These are phyloP conservation scores for Agapanthus africanus DNA, from an alignment of 106 monocot genomes.

Conservation along the genomic window DNA sequence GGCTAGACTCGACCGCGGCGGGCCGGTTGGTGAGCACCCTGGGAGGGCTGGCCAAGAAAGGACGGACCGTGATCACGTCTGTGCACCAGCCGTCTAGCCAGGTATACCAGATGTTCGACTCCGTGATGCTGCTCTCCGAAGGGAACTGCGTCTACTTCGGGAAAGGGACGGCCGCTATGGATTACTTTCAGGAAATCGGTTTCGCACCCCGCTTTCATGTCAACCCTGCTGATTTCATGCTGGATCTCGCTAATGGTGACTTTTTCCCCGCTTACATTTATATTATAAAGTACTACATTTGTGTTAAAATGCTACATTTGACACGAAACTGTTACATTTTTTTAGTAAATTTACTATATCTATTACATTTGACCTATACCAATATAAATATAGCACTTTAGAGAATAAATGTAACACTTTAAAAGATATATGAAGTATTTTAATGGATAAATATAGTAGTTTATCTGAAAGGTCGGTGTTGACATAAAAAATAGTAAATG, in stretches of 20 bases:
- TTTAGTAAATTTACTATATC: no score
- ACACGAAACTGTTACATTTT: no score
- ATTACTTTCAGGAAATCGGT: slow-evolving; percentile 58
- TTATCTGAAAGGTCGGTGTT: no score
- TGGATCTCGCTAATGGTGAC: slow-evolving; percentile 93
- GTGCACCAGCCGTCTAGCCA: slow-evolving; percentile 85
- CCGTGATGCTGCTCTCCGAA: slow-evolving; percentile 69
- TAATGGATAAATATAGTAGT: no score
- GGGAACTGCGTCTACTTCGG: slow-evolving; percentile 72
- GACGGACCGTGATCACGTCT: slow-evolving; percentile 58
- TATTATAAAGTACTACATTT: no score
- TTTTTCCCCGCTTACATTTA: neutral
- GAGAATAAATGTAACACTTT: no score
- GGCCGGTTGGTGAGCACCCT: slow-evolving; percentile 49
- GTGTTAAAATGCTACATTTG: no score
- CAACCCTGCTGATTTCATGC: slow-evolving; percentile 97
- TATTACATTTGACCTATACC: no score
- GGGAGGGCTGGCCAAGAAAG: slow-evolving; percentile 43
- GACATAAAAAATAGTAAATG: no score
- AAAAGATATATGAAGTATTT: no score
- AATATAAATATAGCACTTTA: no score
- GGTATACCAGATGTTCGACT: slow-evolving; percentile 75
- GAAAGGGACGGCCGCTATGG: slow-evolving; percentile 57
- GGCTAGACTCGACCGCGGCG: slow-evolving; percentile 80
- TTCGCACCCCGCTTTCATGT: slow-evolving; percentile 58